These are phyloP conservation scores for Oenanthe sinensis DNA, from an alignment of 129 eudicot species.

Conservation along the genomic window DNA sequence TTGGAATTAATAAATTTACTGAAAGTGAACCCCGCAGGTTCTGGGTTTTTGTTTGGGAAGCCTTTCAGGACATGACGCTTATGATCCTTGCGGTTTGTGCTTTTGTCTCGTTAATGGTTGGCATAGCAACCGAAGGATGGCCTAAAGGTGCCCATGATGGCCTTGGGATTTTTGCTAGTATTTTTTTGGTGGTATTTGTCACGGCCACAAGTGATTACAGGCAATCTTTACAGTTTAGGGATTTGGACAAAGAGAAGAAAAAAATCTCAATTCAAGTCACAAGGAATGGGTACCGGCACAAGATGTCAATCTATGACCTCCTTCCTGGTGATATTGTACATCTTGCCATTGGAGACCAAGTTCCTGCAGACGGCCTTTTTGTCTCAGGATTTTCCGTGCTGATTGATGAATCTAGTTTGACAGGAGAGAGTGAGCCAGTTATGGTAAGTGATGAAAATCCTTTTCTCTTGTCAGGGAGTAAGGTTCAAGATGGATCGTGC, in stretches of 20 bases:
- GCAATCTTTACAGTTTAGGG: constrained; percentile 32
- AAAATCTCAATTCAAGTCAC: constrained; percentile 29
- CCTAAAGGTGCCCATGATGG: constrained; percentile 33
- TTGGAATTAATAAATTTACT: constrained; percentile 23
- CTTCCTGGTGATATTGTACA: constrained; percentile 33
- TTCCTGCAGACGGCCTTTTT: constrained; percentile 35
- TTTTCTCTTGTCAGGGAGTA: constrained; percentile 26
- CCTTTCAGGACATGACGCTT: constrained; percentile 32
- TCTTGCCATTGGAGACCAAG: constrained; percentile 32
- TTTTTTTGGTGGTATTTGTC: constrained; percentile 29
- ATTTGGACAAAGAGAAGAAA: constrained; percentile 34
- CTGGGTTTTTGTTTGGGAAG: constrained; percentile 33
- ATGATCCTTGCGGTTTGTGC: constrained; percentile 33
- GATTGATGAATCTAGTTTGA: constrained; percentile 31
- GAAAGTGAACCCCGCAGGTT: constrained; percentile 22
- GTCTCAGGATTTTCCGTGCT: constrained; percentile 24
- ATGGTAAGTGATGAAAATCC: constrained; percentile 20
- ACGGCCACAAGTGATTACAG: constrained; percentile 35
- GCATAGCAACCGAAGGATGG: constrained; percentile 35
- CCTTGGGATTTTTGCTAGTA: constrained; percentile 27
- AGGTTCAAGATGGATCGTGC: constrained; percentile 35
- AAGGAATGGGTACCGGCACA: constrained; percentile 29
- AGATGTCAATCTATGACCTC: constrained; percentile 27
- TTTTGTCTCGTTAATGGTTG: constrained; percentile 23
- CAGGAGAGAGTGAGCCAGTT: constrained; percentile 36